Evolutionary conservation across 495 filamentous ascomycete genomes (phyloP), one percentile per base, ranked within the genome.

Genomic region (Beverwykella pulmonaria): DNA sequence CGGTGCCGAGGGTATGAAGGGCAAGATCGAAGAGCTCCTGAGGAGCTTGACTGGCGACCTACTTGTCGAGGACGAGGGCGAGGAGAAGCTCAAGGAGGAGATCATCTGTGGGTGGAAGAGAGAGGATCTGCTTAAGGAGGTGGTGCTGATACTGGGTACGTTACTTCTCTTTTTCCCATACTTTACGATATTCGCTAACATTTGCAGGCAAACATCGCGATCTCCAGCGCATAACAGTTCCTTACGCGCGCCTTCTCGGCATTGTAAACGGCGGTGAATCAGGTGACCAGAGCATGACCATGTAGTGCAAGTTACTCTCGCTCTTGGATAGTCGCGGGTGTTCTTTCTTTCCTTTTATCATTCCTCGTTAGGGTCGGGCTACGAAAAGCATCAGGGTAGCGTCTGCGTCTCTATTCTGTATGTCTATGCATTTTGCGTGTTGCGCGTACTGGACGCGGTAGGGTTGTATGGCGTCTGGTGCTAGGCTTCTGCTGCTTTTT

Each of bases 141-240:
- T 96, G 48, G 88, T 98, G 57, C 79, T 97, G 72, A 91, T 95
- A 74, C 83, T 98, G 47, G 94, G 94, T 96, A 88, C 78, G 89
- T 82, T 59, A 17, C 15, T 68, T 60, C 30, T 50, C 48, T 14
- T 9, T 20, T 30, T 34, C 58, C 17, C 5, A 41, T 26, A 47
- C 9, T 63, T n/a, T n/a, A n/a, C 73, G 55, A n/a, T 20, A 1
- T 70, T 52, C 62, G 59, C 54, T 19, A 41, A 32, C 54, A 17
- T 19, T 23, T n/a, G 61, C 62, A 96, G 93, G 93, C 59, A 97
- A 97, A 86, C 90, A 91, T 74, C 88, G 93, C 25, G 93, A 97
- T 71, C 82, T 97, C 27, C 93, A 97, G 74, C 82, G 93, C 7
- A 85, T 95, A 39, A 96, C 91, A 30, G 65, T 71, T 10, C 66